phyloP scores from a whole-genome alignment of 345 rosid species.

The Eucalyptus pauciflora region DNA sequence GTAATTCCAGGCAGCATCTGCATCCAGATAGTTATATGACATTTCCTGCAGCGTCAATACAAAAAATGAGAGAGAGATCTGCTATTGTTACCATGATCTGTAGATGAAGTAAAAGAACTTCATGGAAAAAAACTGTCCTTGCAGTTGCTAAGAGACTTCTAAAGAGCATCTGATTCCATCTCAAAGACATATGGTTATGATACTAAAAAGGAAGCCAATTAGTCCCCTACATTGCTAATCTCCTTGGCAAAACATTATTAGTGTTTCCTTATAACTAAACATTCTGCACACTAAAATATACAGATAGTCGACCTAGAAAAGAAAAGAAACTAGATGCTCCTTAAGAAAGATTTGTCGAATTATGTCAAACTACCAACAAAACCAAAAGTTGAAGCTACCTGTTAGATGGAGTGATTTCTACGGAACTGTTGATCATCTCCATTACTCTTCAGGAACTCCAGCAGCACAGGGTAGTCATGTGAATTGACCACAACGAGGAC shows the following conservation, averaged over 20 bases:
- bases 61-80: neutral
- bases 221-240: neutral
- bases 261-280: neutral
- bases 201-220: neutral
- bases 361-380: neutral
- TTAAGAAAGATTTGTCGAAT: neutral
- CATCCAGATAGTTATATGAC: conserved; percentile 79
- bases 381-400: neutral
- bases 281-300: neutral
- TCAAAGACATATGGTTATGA: neutral
- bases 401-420: neutral
- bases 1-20: conserved; percentile 95
- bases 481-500: no score
- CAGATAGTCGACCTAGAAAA: neutral
- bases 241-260: neutral
- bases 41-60: conserved; percentile 48
- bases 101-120: neutral
- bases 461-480: no score
- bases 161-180: neutral
- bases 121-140: neutral
- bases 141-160: neutral
- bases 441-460: no score
- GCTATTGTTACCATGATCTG: neutral
- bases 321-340: neutral
- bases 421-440: no score